phyloP scores from a whole-genome alignment of 1,284 basidiomycete species.

The Cystobasidium pallidum region DNA sequence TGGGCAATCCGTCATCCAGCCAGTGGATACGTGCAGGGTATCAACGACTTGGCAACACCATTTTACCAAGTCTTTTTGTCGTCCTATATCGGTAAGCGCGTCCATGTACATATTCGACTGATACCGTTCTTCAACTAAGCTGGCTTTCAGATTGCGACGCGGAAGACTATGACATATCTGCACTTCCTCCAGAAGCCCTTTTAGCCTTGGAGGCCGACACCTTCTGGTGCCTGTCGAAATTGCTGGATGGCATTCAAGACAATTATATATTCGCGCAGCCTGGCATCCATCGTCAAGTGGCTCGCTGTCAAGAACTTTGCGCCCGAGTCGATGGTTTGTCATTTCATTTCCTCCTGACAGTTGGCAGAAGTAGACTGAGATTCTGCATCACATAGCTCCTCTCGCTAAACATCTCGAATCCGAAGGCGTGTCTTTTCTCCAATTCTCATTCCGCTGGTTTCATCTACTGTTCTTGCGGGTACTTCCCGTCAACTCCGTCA shows the following conservation, averaged over 20 bases:
- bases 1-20: conserved; percentile 98
- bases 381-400: conserved; percentile 64
- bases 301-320: conserved; percentile 88
- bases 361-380: neutral
- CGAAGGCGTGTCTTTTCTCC: conserved; percentile 96
- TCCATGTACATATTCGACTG: neutral
- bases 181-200: conserved; percentile 71
- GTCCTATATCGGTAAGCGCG: conserved; percentile 75
- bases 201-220: conserved; percentile 89
- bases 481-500: conserved; percentile 89
- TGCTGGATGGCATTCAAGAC: conserved; percentile 94
- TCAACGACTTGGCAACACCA: conserved; percentile 93
- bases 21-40: conserved; percentile 94
- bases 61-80: conserved; percentile 93
- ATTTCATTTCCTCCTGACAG: neutral
- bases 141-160: conserved; percentile 72
- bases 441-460: conserved; percentile 99
- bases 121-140: neutral
- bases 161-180: conserved; percentile 76
- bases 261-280: conserved; percentile 95
- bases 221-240: conserved; percentile 92
- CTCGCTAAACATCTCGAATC: conserved; percentile 78
- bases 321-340: conserved; percentile 81
- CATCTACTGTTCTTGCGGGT: conserved; percentile 96
- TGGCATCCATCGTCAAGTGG: conserved; percentile 87